Base-by-base conservation (phyloP, 2,329 filamentous ascomycete genomes). In the Aspergillus fischeri region DNA sequence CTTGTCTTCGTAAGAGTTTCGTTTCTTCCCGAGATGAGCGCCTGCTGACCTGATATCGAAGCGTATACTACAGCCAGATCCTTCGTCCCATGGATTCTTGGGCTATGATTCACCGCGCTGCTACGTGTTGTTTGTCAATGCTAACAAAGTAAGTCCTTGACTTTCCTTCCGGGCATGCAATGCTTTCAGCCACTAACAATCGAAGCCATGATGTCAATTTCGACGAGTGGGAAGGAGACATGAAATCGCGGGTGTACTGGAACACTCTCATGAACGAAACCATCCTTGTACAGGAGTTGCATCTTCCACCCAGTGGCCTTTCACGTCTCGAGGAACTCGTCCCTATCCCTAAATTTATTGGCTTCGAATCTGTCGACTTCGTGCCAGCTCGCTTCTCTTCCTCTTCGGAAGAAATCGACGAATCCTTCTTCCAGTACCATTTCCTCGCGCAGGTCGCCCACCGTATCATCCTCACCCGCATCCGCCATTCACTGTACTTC, bases 361-460 rank as follows among this genome's bases (percentile, higher is more conserved):
- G 71, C 3, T 81, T 77, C 55, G 75, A 75, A 56, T 66, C 69
- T 25, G 64, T 67, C 14, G 69, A 68, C 53, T 71, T 72, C 61
- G 70, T 60, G 49, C 69, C 63, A 27, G 72, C 58, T 51, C 64
- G 70, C 6, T 67, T 67, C 49, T 61, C 66, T 17, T 60, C 70
- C 17, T 60, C 66, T 7, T 17, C 32, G 4, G 72, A 71, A 5
- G 75, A 80, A 49, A 75, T 80, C 42, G 79, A 81, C 54, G 80
- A 83, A 57, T 77, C 80, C 1, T 80, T 81, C 59, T 83, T 82
- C 67, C 81, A 83, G 65, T 83, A 83, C 56, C 81, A 83, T 60
- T 83, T 83, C 59, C 76, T 83, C 5, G 81, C 81, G 27, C 81
- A 83, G 63, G 80, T 82, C 38, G 81, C 81, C 6, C 80, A 83